Percentiles rank a stretch among this genome's conserved stretches.
phyloP scores from a whole-genome alignment of 1,139 yeast species.

The Zygoascus sp. region DNA sequence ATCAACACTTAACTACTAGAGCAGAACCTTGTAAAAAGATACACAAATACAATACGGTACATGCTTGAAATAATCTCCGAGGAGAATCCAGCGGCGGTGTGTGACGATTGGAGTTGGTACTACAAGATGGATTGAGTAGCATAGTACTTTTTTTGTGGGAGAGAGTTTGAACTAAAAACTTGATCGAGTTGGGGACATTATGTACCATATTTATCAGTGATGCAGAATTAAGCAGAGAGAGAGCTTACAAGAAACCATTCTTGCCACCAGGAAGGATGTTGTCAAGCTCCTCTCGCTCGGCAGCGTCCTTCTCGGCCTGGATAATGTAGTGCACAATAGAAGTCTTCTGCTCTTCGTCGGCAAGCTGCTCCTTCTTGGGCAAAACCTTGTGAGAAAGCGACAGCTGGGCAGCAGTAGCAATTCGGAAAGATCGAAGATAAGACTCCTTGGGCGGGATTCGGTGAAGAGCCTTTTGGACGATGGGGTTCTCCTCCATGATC shows the following conservation, averaged over 20 bases:
- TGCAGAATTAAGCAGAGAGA: neutral
- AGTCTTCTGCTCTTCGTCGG: slow-evolving; percentile 74
- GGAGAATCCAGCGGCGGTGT: too few relatives aligned
- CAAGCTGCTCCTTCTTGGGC: slow-evolving; percentile 73
- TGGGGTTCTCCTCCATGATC: slow-evolving; percentile 79
- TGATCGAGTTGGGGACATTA: too few relatives aligned
- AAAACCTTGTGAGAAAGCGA: slow-evolving; percentile 79
- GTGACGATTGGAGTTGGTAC: too few relatives aligned
- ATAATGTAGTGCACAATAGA: slow-evolving; percentile 84
- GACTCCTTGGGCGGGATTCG: slow-evolving; percentile 82
- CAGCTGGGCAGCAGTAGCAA: slow-evolving; percentile 85
- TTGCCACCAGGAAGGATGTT: slow-evolving; percentile 43
- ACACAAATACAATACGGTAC: too few relatives aligned
- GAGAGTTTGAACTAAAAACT: too few relatives aligned
- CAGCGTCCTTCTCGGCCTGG: slow-evolving; percentile 74
- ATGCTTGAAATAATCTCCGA: too few relatives aligned
- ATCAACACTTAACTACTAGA: neutral
- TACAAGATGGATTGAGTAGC: too few relatives aligned
- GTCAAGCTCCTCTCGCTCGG: slow-evolving; percentile 85
- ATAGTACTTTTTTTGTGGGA: too few relatives aligned
- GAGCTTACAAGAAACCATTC: slow-evolving; percentile 5
- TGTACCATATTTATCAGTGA: neutral
- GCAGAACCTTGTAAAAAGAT: too few relatives aligned
- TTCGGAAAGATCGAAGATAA: slow-evolving; percentile 89
- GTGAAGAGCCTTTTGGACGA: slow-evolving; percentile 77